Evolutionary conservation across 768 basidiomycete species (phyloP), one percentile per base, ranked within the genome.

Genomic region (Suillus lakei): DNA sequence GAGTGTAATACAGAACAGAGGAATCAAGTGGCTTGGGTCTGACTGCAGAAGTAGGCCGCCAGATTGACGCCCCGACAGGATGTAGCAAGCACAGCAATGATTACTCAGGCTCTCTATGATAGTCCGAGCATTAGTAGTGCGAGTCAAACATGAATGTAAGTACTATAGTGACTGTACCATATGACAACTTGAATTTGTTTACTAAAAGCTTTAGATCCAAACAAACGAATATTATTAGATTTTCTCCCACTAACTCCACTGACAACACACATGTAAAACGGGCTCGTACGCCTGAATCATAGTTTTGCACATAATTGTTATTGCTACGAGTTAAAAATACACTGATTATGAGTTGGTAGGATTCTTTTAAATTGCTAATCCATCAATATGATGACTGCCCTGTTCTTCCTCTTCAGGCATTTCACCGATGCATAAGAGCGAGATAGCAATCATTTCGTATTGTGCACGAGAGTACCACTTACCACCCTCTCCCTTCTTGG

Each of bases 121-220:
- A 38, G 38, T 41, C 16, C 39, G 15, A 41, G 39, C 5, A 41
- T 18, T 41, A 41, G 13, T 39, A 39, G 43, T 46, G 44, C 10
- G n/a, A 23, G 46, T 48, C 46, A 12, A 48, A 23, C 23, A 7
- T 28, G 28, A 38, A n/a, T n/a, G n/a, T n/a, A n/a, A n/a, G n/a
- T n/a, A n/a, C n/a, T n/a, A n/a, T n/a, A n/a, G n/a, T n/a, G n/a
- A n/a, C n/a, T n/a, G n/a, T n/a, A n/a, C n/a, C n/a, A n/a, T 13
- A n/a, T n/a, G 10, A 13, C 12, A 23, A n/a, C n/a, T n/a, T n/a
- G n/a, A n/a, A n/a, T 18, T 53, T 53, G 18, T 53, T 53, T 30
- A 30, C 28, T 16, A 54, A 54, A 54, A 54, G 53, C 53, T 5
- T 54, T 54, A 1, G 53, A 54, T 54, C 53, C 53, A 54, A 54